These are phyloP conservation scores for Leccinum truebloodii DNA, from an alignment of 768 basidiomycete genomes.

Conservation along the genomic window DNA sequence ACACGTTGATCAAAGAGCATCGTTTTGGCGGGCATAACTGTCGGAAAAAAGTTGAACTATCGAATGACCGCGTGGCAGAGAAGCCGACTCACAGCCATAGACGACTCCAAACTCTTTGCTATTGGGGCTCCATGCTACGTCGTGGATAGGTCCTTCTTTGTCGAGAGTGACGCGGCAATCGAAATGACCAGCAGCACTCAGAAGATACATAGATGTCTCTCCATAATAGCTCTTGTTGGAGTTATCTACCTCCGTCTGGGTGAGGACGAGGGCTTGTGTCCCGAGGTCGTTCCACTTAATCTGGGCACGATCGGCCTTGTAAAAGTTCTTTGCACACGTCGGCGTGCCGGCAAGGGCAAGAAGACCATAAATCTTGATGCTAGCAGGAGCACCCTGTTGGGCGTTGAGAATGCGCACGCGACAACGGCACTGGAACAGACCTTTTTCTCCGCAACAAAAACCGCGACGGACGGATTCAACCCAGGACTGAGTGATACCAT, in stretches of 20 bases:
- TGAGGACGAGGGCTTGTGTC: constrained; percentile 87
- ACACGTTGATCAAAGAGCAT: constrained; percentile 92
- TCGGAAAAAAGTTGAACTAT: constrained; percentile 1
- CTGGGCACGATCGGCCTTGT: constrained; percentile 89
- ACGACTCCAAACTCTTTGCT: constrained; percentile 96
- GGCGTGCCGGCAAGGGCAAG: constrained; percentile 60
- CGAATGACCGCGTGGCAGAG: neutral
- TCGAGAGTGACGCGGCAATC: constrained; percentile 87
- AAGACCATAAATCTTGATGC: constrained; percentile 81
- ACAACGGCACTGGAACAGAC: constrained; percentile 34
- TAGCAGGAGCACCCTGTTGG: constrained; percentile 79
- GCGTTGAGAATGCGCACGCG: neutral
- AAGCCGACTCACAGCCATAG: constrained; percentile 81
- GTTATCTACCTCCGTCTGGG: constrained; percentile 96
- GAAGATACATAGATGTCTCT: constrained; percentile 91
- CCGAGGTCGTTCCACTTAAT: constrained; percentile 98
- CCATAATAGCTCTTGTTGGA: constrained; percentile 98
- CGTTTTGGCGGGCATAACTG: constrained; percentile 94
- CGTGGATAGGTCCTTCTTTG: constrained; percentile 97
- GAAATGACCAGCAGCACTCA: constrained; percentile 90
- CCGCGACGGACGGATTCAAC: constrained; percentile 82
- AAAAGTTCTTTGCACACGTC: constrained; percentile 89
- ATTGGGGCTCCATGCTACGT: constrained; percentile 94
- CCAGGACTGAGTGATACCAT: constrained; percentile 79
- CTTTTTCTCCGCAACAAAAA: constrained; percentile 95